phyloP scores from a whole-genome alignment of 73 alveolate species.

The Uronychia setigera region DNA sequence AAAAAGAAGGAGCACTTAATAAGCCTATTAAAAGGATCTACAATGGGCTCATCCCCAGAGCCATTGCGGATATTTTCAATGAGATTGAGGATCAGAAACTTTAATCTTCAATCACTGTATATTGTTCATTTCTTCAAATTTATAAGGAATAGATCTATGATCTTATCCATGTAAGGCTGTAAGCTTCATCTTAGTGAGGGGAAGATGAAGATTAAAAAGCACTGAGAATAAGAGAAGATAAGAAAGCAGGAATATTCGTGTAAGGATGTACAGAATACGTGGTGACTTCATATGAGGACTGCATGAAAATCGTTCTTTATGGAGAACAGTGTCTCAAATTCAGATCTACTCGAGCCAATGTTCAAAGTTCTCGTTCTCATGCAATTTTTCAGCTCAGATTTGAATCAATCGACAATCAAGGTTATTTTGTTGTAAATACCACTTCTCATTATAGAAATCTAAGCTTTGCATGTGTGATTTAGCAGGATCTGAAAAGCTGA shows the following conservation, averaged over 20 bases:
- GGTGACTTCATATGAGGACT: constrained; percentile 43
- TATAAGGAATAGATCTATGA: constrained; percentile 34
- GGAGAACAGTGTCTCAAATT: constrained; percentile 61
- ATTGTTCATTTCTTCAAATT: constrained; percentile 26
- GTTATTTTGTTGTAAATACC: constrained; percentile 8
- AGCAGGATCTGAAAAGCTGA: constrained; percentile 69
- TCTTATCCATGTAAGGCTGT: constrained; percentile 21
- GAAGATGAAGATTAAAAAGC: constrained; percentile 8
- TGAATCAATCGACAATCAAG: constrained; percentile 35
- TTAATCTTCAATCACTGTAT: not conserved
- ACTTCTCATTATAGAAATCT: constrained; percentile 33
- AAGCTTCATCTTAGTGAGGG: not conserved
- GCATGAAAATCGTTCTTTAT: constrained; percentile 36
- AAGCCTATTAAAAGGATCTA: not conserved
- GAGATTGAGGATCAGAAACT: not conserved
- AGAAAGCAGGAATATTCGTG: constrained; percentile 50
- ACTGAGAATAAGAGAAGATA: constrained; percentile 19
- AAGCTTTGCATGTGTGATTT: constrained; percentile 66
- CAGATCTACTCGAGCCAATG: constrained; percentile 52
- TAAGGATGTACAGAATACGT: constrained; percentile 63
- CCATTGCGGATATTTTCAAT: constrained; percentile 29
- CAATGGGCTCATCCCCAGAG: constrained; percentile 47
- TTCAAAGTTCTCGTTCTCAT: constrained; percentile 53
- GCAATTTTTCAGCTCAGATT: constrained; percentile 52
- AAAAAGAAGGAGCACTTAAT: not conserved